phyloP scores from a whole-genome alignment of 208 protist species.

The Wallacemonas collosoma region DNA sequence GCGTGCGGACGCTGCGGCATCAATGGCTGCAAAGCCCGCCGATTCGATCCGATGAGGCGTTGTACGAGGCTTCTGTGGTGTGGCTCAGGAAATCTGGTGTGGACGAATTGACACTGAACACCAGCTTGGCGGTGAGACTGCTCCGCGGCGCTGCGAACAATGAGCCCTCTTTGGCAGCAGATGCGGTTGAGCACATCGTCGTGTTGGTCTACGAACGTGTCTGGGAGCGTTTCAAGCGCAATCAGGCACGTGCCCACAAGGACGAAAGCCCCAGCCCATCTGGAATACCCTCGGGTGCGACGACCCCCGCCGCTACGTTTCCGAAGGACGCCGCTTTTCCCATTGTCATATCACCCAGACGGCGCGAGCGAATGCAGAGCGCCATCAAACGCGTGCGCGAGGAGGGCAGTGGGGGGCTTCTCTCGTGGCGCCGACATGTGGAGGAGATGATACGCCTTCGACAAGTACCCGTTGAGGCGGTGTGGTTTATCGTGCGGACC shows the following conservation, averaged over 20 bases:
- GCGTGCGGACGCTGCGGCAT: background rate
- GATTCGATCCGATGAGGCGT: background rate
- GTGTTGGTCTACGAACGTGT: background rate
- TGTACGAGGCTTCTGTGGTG: background rate
- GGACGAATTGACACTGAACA: background rate
- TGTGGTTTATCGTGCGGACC: background rate
- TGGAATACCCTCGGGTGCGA: no score
- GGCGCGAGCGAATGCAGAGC: background rate
- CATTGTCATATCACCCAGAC: background rate
- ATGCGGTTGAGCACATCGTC: background rate
- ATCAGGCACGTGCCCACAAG: background rate
- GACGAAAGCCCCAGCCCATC: background rate
- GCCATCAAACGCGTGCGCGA: background rate
- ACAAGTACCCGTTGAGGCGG: conserved; percentile 1
- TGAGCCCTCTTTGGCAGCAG: background rate
- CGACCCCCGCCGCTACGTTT: no score
- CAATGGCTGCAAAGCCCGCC: background rate
- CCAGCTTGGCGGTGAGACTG: background rate
- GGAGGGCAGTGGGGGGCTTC: background rate
- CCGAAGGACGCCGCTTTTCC: background rate
- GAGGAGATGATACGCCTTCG: background rate
- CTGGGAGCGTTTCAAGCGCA: background rate
- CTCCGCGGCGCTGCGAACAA: background rate
- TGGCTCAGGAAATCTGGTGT: background rate
- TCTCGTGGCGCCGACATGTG: background rate